Conservation (phyloP, 164 flowering plant genomes). For the Kingdonia uniflora region DNA sequence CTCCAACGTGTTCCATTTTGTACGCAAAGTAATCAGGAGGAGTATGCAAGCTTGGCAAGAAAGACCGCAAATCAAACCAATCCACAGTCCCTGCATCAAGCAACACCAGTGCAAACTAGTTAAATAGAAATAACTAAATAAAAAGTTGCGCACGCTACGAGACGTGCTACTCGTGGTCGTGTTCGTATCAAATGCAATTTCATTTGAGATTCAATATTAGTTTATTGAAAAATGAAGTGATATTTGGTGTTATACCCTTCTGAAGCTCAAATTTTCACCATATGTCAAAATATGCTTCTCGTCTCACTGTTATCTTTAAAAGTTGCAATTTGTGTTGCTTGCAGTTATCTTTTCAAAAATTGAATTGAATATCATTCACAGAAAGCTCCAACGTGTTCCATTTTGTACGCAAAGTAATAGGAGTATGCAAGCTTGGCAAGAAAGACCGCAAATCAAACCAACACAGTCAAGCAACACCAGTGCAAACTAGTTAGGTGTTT, state of each 20-base stretch:
- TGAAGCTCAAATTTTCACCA: no score
- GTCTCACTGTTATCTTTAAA: no score
- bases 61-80: background rate
- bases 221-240: no score
- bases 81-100: background rate
- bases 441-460: constrained; percentile 63
- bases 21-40: background rate
- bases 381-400: constrained; percentile 36
- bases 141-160: no score
- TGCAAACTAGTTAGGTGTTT: background rate
- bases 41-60: constrained; percentile 1
- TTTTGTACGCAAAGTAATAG: constrained; percentile 35
- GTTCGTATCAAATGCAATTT: no score
- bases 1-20: background rate
- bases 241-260: no score
- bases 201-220: no score
- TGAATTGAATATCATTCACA: constrained; percentile 3
- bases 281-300: no score
- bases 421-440: constrained; percentile 37
- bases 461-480: constrained; percentile 32
- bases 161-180: no score
- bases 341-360: no score
- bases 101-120: background rate
- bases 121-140: background rate
- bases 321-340: no score